Conservation (phyloP, 2,329 filamentous ascomycete species). For the Lachnellula occidentalis region DNA sequence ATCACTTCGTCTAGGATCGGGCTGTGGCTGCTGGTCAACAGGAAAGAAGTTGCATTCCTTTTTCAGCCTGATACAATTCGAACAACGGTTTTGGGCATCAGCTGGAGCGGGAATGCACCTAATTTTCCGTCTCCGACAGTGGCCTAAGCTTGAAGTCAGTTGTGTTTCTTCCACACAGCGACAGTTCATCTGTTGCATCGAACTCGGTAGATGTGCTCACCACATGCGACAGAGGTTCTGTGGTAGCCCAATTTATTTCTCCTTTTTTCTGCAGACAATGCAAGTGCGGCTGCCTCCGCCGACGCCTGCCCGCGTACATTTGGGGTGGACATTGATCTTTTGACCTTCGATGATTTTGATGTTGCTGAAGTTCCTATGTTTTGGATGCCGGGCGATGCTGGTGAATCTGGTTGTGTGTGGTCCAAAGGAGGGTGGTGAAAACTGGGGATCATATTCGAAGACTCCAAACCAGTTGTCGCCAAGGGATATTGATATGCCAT, state of each 20-base stretch:
- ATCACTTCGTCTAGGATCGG: constrained; percentile 35
- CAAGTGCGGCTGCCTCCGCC: constrained; percentile 28
- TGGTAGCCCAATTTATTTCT: constrained; percentile 95
- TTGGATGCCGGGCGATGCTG: constrained; percentile 18
- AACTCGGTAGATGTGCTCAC: constrained; percentile 52
- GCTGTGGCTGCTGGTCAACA: constrained; percentile 67
- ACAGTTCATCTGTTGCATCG: constrained; percentile 8
- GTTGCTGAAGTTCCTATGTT: constrained; percentile 11
- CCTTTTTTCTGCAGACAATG: constrained; percentile 53
- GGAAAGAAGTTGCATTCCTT: constrained; percentile 92
- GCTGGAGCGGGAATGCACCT: constrained; percentile 74
- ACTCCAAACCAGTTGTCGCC: constrained; percentile 22
- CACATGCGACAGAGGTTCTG: constrained; percentile 88
- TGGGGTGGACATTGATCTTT: constrained; percentile 47
- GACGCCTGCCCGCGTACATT: constrained; percentile 39
- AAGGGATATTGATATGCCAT: constrained; percentile 29
- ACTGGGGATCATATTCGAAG: constrained; percentile 25
- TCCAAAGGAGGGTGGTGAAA: constrained; percentile 24
- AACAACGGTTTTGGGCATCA: constrained; percentile 71
- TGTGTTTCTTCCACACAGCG: constrained; percentile 2
- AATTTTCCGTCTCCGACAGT: constrained; percentile 91
- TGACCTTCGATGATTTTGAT: constrained; percentile 30
- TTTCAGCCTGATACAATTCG: constrained; percentile 89
- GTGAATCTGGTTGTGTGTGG: constrained; percentile 16
- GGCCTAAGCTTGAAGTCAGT: constrained; percentile 49